Conservation (phyloP, 805 yeast species). For the Hanseniaspora osmophila region DNA sequence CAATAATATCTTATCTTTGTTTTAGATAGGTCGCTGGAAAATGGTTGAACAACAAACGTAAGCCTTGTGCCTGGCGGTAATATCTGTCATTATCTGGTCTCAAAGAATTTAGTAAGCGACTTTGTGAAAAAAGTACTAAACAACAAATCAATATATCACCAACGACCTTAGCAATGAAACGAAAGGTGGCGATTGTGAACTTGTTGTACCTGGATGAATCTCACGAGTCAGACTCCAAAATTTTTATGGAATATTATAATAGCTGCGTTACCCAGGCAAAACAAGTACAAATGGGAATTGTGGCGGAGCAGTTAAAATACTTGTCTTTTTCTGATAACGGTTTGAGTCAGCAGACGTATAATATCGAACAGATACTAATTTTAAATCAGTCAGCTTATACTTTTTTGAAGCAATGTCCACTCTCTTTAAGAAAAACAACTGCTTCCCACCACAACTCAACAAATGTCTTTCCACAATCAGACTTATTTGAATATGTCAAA, state of each 20-base stretch:
- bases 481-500: not conserved
- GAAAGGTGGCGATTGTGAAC: not conserved
- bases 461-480: not conserved
- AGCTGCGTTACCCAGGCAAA: not conserved
- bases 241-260: not conserved
- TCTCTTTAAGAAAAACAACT: not conserved
- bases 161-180: too few species aligned
- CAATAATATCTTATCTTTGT: too few species aligned
- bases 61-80: too few species aligned
- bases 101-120: too few species aligned
- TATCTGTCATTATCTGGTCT: too few species aligned
- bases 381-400: not conserved
- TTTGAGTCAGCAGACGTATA: too few species aligned
- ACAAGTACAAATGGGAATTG: not conserved
- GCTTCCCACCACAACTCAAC: too few species aligned
- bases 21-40: too few species aligned
- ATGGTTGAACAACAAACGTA: too few species aligned
- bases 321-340: too few species aligned
- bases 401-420: not conserved
- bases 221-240: not conserved
- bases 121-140: not conserved
- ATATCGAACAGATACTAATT: too few species aligned
- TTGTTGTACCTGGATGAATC: not conserved
- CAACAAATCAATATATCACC: too few species aligned
- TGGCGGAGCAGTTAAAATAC: not conserved